These are phyloP conservation scores for Adenanthera pavonina DNA, from an alignment of 306 rosid genomes.

Conservation along the genomic window DNA sequence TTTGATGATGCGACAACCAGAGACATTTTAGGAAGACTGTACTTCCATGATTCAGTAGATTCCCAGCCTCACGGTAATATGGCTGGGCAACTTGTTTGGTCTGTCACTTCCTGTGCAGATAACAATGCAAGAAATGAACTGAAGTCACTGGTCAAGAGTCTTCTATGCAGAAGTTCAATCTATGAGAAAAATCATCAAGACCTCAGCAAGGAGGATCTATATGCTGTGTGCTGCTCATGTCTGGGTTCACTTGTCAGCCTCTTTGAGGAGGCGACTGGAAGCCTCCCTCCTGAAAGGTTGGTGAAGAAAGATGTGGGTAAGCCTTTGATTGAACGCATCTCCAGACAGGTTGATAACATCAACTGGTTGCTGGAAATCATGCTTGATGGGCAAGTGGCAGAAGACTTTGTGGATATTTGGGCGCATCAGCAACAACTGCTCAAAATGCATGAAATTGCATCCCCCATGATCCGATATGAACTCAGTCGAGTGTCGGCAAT, in stretches of 20 bases:
- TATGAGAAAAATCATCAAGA: constrained; percentile 13
- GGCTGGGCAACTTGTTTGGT: constrained; percentile 19
- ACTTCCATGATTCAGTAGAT: constrained; percentile 10
- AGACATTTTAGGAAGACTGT: constrained; percentile 17
- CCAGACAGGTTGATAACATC: constrained; percentile 27
- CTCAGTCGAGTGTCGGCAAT: constrained; percentile 23
- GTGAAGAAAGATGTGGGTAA: not conserved
- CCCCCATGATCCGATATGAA: constrained; percentile 23
- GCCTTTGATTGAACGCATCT: constrained; percentile 14
- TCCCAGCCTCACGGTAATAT: not conserved
- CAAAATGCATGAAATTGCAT: constrained; percentile 9
- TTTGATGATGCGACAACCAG: constrained; percentile 14
- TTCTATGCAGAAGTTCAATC: constrained; percentile 17
- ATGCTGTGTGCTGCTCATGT: constrained; percentile 19
- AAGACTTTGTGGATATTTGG: constrained; percentile 21
- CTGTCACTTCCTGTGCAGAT: constrained; percentile 14
- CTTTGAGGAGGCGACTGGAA: constrained; percentile 17
- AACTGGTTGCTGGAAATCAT: constrained; percentile 27
- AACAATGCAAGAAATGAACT: constrained; percentile 25
- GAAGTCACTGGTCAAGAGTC: constrained; percentile 21
- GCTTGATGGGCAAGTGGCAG: constrained; percentile 21
- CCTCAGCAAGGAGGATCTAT: constrained; percentile 18
- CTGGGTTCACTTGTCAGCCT: constrained; percentile 17
- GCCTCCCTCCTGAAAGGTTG: not conserved
- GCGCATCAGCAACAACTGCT: constrained; percentile 15